Base-by-base conservation (phyloP, 768 basidiomycete genomes). In the Mrakia gelida region DNA sequence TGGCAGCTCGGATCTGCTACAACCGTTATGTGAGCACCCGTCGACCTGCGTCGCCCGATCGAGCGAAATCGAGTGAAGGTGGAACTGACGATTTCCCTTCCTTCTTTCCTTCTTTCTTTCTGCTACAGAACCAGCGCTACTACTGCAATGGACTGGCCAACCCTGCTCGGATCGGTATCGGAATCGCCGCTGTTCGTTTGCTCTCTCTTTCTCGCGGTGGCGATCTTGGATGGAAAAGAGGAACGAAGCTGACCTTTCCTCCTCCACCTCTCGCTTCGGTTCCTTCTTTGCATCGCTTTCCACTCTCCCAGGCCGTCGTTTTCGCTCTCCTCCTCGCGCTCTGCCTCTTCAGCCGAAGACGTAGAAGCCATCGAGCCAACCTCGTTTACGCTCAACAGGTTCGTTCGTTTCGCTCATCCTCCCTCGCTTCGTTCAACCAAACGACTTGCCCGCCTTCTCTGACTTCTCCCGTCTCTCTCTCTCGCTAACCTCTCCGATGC, bases 81-180 rank as follows among this genome's bases (percentile, higher is more conserved):
- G 38, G 8, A 38, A 38, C 38, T 38, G 38, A 38, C 38, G 38
- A 38, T 38, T 38, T 38, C 38, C 38, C 38, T 38, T 18, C 28
- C 8, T 15, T n/a, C 65, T 18, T 23, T 38, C 18, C 32, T 30
- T 23, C 30, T 30, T 28, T 41, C 56, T 34, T 52, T 16, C 6
- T n/a, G 5, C 7, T 28, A 7, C 72, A 73, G 72, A 52, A 52
- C 54, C 73, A 49, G 32, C 81, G 81, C 54, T 81, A 81, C 61
- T 81, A 82, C 74, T 79, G 78, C 41, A 73, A 71, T 61, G 83
- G 83, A 0, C 72, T 84, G 0, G 38, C 71, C 7, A 80, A 82
- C 73, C 82, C 82, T 18, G 82, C 83, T 11, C 71, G 84, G 28
- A 80, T 81, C 28, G 84, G 83, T 75, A 83, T 84, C 75, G 84